Base-by-base conservation (phyloP, 257 asterid species). In the Capsicum chinense region DNA sequence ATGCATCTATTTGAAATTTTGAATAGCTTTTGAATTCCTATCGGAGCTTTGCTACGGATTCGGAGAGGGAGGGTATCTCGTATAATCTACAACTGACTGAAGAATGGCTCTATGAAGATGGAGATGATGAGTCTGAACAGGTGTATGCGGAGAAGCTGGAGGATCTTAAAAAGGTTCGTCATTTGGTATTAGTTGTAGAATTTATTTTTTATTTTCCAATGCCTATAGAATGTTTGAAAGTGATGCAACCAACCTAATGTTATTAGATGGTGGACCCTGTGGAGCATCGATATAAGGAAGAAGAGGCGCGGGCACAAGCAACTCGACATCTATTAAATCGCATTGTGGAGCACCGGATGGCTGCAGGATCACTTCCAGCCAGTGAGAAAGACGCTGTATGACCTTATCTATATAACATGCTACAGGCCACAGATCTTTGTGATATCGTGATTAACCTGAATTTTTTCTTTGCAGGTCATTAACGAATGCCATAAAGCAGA, bases 101-200 rank as follows among this genome's bases (percentile, higher is more conserved):
- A 89, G 97, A 93, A 39, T 97, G 99, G 99, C 98, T 97, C 56
- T 97, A 97, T 85, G 98, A 93, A 82, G 98, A 93, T 56, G 99
- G 99, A 80, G 97, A 93, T 79, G 98, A 95, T 83, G 99, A 97
- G 90, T 84, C 99, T 86, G 98, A 93, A 88, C 42, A 88, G 85
- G 94, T 93, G 54, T 97, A 97, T 84, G 17, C 94, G 6, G 82
- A 89, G 87, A 93, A 90, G 87, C 88, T 97, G 79, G 91, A 92
- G 83, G 90, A 91, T 86, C 89, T 97, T 89, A 93, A 90, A 88
- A 93, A 91, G 98, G 99, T 94, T 83, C 16, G 44, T 57, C 58
- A 73, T n/a, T 12, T 79, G 56, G 57, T 6, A 73, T 81, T 74
- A 26, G 84, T 48, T 71, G 26, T 33, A n/a, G 50, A 71, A 78